phyloP scores from a whole-genome alignment of 495 filamentous ascomycete genomes.

The Neurospora sp. region DNA sequence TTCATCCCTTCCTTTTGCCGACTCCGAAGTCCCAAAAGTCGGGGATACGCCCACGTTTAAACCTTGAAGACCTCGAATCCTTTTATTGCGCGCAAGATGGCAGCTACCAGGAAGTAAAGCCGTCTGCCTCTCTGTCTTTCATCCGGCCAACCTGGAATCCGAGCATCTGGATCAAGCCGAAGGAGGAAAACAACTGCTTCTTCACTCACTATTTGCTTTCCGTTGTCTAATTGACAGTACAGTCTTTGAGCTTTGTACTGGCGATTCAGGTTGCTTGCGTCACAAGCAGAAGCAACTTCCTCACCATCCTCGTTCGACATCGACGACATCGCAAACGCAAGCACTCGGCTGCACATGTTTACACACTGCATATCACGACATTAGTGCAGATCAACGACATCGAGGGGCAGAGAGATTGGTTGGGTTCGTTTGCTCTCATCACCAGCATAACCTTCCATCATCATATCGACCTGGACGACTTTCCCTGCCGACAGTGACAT shows the following conservation, averaged over 20 bases:
- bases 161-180: not conserved
- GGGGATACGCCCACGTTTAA: not conserved
- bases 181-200: not conserved
- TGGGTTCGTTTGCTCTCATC: not conserved
- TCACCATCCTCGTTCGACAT: not conserved
- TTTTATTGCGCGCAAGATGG: not conserved
- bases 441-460: not conserved
- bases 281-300: not conserved
- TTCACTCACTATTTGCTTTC: not conserved
- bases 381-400: not conserved
- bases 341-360: not conserved
- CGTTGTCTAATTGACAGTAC: not conserved
- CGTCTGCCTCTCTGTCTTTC: not conserved
- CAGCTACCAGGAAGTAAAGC: not conserved
- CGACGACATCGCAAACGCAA: not conserved
- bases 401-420: not conserved
- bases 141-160: not conserved
- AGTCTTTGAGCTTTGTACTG: not conserved
- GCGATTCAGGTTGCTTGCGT: not conserved
- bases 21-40: not conserved
- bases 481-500: not conserved
- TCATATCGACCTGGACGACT: not conserved
- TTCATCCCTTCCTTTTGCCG: not conserved
- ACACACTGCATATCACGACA: not conserved
- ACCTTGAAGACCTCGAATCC: not conserved